Evolutionary conservation across 495 filamentous ascomycete genomes (phyloP).

Genomic region (Penicillium flavigenum): DNA sequence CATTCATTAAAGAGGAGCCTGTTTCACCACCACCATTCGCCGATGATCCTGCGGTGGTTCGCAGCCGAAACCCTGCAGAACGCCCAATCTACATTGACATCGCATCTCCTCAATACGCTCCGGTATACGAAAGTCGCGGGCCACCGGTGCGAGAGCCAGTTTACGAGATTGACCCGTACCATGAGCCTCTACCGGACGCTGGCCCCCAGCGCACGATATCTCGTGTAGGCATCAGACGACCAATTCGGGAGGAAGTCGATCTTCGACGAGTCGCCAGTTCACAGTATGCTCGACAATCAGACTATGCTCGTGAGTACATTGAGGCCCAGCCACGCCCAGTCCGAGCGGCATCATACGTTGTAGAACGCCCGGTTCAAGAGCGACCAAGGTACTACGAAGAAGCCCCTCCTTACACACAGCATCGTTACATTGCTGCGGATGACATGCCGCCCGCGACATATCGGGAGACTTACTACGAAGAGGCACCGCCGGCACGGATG

Average conservation of each 20-base stretch:
- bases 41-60: slow-evolving; percentile 46
- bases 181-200: slow-evolving; percentile 40
- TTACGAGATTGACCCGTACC: slow-evolving; percentile 39
- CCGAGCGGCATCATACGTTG: slow-evolving; percentile 61
- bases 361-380: slow-evolving; percentile 51
- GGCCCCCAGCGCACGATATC: slow-evolving; percentile 42
- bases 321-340: slow-evolving; percentile 46
- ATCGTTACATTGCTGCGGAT: slow-evolving; percentile 50
- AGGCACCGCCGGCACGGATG: slow-evolving; percentile 43
- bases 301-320: slow-evolving; percentile 49
- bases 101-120: slow-evolving; percentile 46
- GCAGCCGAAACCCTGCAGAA: slow-evolving; percentile 47
- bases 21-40: slow-evolving; percentile 74
- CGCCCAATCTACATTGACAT: slow-evolving; percentile 51
- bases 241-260: slow-evolving; percentile 55
- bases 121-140: slow-evolving; percentile 40
- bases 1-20: slow-evolving; percentile 84
- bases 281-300: slow-evolving; percentile 50
- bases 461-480: slow-evolving; percentile 49
- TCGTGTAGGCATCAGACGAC: slow-evolving; percentile 38
- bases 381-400: slow-evolving; percentile 59
- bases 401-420: slow-evolving; percentile 39
- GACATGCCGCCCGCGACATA: slow-evolving; percentile 57
- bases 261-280: slow-evolving; percentile 60
- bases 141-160: slow-evolving; percentile 29